Evolutionary conservation across 1,284 basidiomycete species (phyloP).

Genomic region (Puccinia polysora): DNA sequence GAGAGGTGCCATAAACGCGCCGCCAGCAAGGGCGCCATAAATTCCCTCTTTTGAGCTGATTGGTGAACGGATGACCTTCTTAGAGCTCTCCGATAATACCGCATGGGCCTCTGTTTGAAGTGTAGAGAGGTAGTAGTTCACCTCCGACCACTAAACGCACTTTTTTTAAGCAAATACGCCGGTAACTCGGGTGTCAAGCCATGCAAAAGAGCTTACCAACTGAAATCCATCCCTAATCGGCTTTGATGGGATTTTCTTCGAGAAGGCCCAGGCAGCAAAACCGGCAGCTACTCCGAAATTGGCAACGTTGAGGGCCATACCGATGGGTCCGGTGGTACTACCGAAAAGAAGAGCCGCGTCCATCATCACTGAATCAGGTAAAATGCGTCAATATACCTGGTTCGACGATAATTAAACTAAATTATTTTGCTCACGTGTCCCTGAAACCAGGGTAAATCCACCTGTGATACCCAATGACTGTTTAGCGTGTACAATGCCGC

Average conservation of each 20-base stretch:
- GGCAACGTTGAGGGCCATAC: neutral
- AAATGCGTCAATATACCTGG: neutral
- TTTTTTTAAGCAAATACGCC: neutral
- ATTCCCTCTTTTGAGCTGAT: slow-evolving; percentile 13
- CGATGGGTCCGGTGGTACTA: neutral
- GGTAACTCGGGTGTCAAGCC: neutral
- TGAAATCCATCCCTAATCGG: slow-evolving; percentile 13
- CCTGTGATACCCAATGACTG: slow-evolving; percentile 1
- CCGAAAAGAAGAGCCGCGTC: neutral
- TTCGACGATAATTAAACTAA: neutral
- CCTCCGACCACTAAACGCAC: neutral
- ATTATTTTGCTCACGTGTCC: slow-evolving; percentile 1
- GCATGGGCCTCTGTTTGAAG: neutral
- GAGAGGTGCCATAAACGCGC: neutral
- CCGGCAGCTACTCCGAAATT: slow-evolving; percentile 9
- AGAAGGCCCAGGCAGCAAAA: neutral
- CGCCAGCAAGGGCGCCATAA: slow-evolving; percentile 16
- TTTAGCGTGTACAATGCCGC: neutral
- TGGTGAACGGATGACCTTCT: slow-evolving; percentile 1
- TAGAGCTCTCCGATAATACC: neutral
- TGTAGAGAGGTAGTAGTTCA: neutral
- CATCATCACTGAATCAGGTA: slow-evolving; percentile 6
- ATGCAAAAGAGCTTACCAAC: neutral
- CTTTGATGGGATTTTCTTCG: neutral
- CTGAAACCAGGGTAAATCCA: slow-evolving; percentile 11